These are phyloP conservation scores for Cryptosporidium sp. DNA, from an alignment of 169 alveolate species.

Conservation along the genomic window DNA sequence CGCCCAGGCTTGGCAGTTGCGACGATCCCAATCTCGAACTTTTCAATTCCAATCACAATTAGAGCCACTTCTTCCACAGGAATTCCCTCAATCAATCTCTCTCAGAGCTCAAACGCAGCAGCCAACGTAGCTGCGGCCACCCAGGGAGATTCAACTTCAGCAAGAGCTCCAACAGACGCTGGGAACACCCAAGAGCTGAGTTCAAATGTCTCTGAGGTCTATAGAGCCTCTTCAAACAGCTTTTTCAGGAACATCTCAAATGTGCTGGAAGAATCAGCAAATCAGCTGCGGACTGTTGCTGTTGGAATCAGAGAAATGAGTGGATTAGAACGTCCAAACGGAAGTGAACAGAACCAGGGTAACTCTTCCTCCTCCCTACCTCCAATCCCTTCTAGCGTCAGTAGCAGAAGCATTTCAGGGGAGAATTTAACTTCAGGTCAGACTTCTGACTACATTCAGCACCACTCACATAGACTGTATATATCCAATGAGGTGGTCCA, in stretches of 20 bases:
- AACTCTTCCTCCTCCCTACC: conserved; percentile 9
- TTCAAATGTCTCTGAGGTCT: background rate
- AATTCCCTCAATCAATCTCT: conserved; percentile 17
- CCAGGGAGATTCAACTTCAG: background rate
- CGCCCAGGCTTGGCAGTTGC: conserved; percentile 74
- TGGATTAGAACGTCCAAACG: conserved; percentile 21
- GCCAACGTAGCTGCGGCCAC: background rate
- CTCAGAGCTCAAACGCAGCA: background rate
- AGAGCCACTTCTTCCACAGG: conserved; percentile 58
- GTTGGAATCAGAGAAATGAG: conserved; percentile 44
- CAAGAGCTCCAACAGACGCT: background rate
- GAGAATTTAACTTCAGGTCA: background rate
- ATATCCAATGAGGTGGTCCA: conserved; percentile 64
- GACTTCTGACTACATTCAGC: conserved; percentile 59
- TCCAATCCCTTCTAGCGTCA: conserved; percentile 53
- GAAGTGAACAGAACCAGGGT: background rate
- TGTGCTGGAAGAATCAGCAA: conserved; percentile 54
- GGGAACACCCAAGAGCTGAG: background rate
- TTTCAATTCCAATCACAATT: conserved; percentile 66
- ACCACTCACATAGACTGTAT: conserved; percentile 59
- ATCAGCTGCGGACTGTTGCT: conserved; percentile 44
- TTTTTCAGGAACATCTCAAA: conserved; percentile 50
- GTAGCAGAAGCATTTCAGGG: conserved; percentile 18
- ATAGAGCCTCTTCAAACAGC: conserved; percentile 30
- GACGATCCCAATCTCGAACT: conserved; percentile 49